Conservation (phyloP, 148 eudicot species). For the Hydrangea macrophylla region DNA sequence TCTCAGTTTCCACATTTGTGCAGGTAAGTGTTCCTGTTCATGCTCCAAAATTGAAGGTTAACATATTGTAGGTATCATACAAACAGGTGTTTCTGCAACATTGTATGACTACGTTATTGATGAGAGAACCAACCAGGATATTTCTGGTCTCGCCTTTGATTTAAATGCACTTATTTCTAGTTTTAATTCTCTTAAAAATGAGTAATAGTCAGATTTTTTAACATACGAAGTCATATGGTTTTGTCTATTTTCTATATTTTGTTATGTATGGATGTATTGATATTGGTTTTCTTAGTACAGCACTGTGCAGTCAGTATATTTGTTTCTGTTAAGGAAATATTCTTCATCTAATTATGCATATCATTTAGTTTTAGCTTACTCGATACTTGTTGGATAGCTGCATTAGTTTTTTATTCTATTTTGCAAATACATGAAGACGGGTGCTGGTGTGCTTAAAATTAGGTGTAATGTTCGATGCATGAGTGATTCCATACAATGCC, state of each 20-base stretch:
- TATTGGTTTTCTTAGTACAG: background rate
- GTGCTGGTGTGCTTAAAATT: background rate
- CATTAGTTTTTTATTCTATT: background rate
- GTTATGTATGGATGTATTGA: background rate
- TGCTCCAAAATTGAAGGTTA: background rate
- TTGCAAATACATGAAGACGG: too few relatives aligned
- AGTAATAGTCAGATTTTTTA: background rate
- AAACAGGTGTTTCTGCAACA: background rate
- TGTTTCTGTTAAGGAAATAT: background rate
- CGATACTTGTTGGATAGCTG: background rate
- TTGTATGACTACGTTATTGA: background rate
- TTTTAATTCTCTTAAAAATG: background rate
- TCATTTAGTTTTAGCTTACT: background rate
- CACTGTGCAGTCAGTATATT: background rate
- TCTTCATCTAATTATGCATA: background rate
- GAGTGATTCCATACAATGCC: too few relatives aligned
- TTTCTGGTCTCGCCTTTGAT: too few relatives aligned
- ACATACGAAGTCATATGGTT: background rate
- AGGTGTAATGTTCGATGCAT: background rate
- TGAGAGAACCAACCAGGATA: too few relatives aligned
- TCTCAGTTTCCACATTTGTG: slow-evolving; percentile 63
- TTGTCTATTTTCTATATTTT: background rate
- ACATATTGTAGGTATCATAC: background rate
- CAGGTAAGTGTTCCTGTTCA: slow-evolving; percentile 43
- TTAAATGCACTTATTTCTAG: background rate